Base-by-base conservation (phyloP, 768 basidiomycete genomes). In the Suillus bovinus region DNA sequence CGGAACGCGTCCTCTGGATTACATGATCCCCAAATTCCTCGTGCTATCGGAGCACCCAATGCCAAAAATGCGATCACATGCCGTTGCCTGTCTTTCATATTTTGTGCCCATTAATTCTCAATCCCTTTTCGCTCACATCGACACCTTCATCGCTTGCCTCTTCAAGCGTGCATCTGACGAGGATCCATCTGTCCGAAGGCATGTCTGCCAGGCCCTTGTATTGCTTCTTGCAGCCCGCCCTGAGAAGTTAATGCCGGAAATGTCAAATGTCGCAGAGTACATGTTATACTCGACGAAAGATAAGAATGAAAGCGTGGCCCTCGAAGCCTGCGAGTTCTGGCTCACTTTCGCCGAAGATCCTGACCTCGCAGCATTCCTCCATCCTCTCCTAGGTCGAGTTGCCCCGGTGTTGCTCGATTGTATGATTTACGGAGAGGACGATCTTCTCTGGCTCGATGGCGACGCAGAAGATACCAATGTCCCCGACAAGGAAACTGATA, bases 261-360 rank as follows among this genome's bases (percentile, higher is more conserved):
- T 99, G 84, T 74, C 80, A 27, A 94, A 94, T 68, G 97, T 99
- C 46, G 95, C 96, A 31, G 94, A 97, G 74, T 99, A 97, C 76
- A 99, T 99, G 94, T 83, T 99, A 42, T 99, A 95, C 78, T 96
- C 94, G 31, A 98, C 94, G 16, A 95, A 96, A 77, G 96, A 98
- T 81, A 91, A 92, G 78, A 94, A 98, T 74, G 96, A 98, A 77
- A 90, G 89, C 64, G 96, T 94, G 59, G 95, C 96, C 3, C 82
- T 99, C 55, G 97, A 99, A 78, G 97, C 97, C 27, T 97, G 96
- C 82, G 97, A 99, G 81, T 99, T 99, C 76, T 99, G 97, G 97
- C 82, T 99, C 64, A 97, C 96, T 1, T 99, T 99, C 71, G 96
- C 97, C 17, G 97, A 99, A 74, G 94, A 98, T 68, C 88, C 88